These are phyloP conservation scores for Phytophthora tentaculata DNA, from an alignment of 352 stramenopile species.

Conservation along the genomic window DNA sequence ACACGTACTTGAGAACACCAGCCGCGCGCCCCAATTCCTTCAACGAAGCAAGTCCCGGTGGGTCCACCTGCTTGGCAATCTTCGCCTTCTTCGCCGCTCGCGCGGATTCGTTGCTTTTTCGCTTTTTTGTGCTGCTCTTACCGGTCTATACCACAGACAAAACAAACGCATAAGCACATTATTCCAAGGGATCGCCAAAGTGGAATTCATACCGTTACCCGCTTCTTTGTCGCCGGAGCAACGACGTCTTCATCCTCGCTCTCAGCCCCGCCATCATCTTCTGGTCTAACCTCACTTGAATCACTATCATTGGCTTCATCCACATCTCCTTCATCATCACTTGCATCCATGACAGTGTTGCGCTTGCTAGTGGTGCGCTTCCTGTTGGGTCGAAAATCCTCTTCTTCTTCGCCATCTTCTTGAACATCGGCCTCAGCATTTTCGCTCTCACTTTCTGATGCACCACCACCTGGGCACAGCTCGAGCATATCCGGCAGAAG, in stretches of 20 bases:
- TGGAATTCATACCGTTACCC: slow-evolving; percentile 29
- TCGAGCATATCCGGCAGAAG: slow-evolving; percentile 60
- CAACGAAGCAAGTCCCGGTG: slow-evolving; percentile 57
- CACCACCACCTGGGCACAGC: slow-evolving; percentile 30
- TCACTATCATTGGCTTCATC: slow-evolving; percentile 37
- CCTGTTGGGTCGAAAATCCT: slow-evolving; percentile 34
- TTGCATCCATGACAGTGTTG: slow-evolving; percentile 50
- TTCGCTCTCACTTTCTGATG: slow-evolving; percentile 18
- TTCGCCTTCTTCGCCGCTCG: slow-evolving; percentile 38
- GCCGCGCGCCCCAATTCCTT: slow-evolving; percentile 77
- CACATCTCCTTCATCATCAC: slow-evolving; percentile 47
- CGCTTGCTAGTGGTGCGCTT: slow-evolving; percentile 34
- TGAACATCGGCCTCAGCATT: slow-evolving; percentile 10
- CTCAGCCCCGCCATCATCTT: slow-evolving; percentile 30
- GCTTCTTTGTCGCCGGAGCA: slow-evolving; percentile 28
- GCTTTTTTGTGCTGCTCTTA: slow-evolving; percentile 18
- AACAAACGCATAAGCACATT: neutral
- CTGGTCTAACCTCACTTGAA: slow-evolving; percentile 31
- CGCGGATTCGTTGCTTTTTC: slow-evolving; percentile 22
- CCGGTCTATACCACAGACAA: slow-evolving; percentile 10
- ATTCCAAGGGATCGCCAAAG: neutral
- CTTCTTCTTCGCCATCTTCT: slow-evolving; percentile 27
- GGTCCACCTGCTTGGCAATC: slow-evolving; percentile 34
- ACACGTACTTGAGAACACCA: slow-evolving; percentile 67
- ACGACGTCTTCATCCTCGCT: slow-evolving; percentile 27